A percentile compares a stretch with the other conserved stretches of the same genome.
These are phyloP conservation scores for Boletus sp. DNA, from an alignment of 1,284 basidiomycete genomes.

Conservation along the genomic window DNA sequence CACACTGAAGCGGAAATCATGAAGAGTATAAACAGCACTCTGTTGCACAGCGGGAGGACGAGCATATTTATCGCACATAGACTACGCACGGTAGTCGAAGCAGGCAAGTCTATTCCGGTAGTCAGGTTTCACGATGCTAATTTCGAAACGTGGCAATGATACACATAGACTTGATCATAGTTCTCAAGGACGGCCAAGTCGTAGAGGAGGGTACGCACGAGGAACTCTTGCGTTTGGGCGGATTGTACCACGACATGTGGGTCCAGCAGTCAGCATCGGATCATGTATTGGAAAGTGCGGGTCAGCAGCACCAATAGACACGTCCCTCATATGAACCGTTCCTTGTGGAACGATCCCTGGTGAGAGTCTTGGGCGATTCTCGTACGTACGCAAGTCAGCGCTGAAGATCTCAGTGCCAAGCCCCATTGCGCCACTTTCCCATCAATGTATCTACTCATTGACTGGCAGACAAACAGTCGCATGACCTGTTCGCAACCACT, in stretches of 20 bases:
- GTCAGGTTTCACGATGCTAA: conserved; percentile 5
- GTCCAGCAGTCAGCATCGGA: conserved; percentile 61
- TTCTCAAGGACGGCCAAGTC: conserved; percentile 80
- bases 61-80: conserved; percentile 96
- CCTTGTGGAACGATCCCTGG: neutral
- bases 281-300: conserved; percentile 14
- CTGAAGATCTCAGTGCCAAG: neutral
- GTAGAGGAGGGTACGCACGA: conserved; percentile 92
- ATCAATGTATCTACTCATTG: neutral
- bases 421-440: neutral
- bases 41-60: conserved; percentile 78
- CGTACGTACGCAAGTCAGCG: neutral
- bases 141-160: neutral
- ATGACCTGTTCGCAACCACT: neutral
- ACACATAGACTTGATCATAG: conserved; percentile 77
- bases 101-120: conserved; percentile 47
- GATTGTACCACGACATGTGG: conserved; percentile 87
- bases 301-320: conserved; percentile 4
- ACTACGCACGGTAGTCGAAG: conserved; percentile 85
- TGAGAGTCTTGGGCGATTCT: neutral
- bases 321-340: neutral
- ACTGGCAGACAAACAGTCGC: neutral
- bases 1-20: conserved; percentile 94
- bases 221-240: conserved; percentile 66
- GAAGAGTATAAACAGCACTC: conserved; percentile 83